phyloP scores from a whole-genome alignment of 225 moss, liverwort and hornwort genomes.

The Sphagnum contortum region DNA sequence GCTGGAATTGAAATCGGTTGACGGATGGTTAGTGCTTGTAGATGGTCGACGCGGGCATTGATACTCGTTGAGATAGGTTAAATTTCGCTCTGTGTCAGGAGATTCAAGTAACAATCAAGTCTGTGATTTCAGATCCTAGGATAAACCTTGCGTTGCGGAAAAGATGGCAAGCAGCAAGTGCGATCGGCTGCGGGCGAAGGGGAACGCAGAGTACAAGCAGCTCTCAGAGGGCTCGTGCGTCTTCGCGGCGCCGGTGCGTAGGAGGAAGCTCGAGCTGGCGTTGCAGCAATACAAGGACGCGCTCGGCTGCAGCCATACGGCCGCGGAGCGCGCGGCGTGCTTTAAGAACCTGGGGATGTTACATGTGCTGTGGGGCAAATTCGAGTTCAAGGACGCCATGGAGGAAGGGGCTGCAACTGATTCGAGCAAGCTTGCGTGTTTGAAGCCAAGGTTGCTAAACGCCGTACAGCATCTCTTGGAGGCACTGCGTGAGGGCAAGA shows the following conservation, averaged over 20 bases:
- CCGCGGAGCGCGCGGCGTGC: slow-evolving; percentile 3
- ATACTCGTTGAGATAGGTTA: no score
- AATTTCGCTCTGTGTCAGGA: no score
- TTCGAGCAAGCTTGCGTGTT: neutral
- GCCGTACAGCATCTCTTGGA: slow-evolving; percentile 5
- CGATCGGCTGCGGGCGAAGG: slow-evolving; percentile 1
- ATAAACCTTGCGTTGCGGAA: no score
- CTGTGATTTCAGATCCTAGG: no score
- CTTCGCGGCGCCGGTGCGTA: neutral
- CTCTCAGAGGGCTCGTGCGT: neutral
- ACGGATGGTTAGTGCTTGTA: no score
- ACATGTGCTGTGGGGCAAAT: slow-evolving; percentile 4
- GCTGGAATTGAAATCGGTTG: no score
- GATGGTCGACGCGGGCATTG: no score
- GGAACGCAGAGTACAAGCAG: slow-evolving; percentile 1
- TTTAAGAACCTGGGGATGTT: slow-evolving; percentile 7
- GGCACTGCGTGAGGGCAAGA: neutral
- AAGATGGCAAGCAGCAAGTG: neutral
- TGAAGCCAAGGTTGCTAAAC: neutral
- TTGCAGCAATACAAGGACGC: slow-evolving; percentile 3
- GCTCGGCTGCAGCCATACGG: slow-evolving; percentile 1
- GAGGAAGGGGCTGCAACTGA: neutral
- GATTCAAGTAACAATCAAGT: no score
- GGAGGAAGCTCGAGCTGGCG: slow-evolving; percentile 4
- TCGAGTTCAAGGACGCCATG: neutral